Conservation (phyloP, 805 yeast genomes). For the Candida peoriensis region DNA sequence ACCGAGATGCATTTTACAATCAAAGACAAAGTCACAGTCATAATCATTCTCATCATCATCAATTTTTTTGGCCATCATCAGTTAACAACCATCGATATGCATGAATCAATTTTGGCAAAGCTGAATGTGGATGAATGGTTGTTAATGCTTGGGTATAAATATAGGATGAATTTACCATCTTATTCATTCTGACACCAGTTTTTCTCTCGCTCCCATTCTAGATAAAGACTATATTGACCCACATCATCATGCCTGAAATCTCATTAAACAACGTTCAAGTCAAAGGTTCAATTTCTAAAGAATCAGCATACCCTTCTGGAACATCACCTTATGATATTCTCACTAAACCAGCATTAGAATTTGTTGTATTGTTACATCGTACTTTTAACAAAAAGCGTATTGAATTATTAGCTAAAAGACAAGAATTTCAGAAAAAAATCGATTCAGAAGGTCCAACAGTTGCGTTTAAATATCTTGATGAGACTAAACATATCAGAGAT, state of each 20-base stretch:
- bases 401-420: conserved; percentile 56
- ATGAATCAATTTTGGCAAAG: too few relatives aligned
- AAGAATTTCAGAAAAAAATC: conserved; percentile 49
- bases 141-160: too few relatives aligned
- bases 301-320: conserved; percentile 31
- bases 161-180: too few relatives aligned
- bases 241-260: conserved; percentile 14
- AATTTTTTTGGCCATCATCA: too few relatives aligned
- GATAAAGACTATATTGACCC: not conserved
- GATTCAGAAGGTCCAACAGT: conserved; percentile 50
- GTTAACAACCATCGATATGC: too few relatives aligned
- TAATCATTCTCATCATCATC: too few relatives aligned
- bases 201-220: too few relatives aligned
- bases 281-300: conserved; percentile 27
- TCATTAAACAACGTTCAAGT: conserved; percentile 31
- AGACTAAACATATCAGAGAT: conserved; percentile 60
- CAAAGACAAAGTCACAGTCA: too few relatives aligned
- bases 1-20: too few relatives aligned
- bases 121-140: too few relatives aligned
- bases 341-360: conserved; percentile 47
- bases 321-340: conserved; percentile 35
- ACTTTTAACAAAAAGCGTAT: conserved; percentile 59
- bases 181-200: too few relatives aligned
- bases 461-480: conserved; percentile 52
- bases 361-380: conserved; percentile 68